Evolutionary conservation across 352 stramenopile genomes (phyloP).

Genomic region (Nothophytophthora sp.): DNA sequence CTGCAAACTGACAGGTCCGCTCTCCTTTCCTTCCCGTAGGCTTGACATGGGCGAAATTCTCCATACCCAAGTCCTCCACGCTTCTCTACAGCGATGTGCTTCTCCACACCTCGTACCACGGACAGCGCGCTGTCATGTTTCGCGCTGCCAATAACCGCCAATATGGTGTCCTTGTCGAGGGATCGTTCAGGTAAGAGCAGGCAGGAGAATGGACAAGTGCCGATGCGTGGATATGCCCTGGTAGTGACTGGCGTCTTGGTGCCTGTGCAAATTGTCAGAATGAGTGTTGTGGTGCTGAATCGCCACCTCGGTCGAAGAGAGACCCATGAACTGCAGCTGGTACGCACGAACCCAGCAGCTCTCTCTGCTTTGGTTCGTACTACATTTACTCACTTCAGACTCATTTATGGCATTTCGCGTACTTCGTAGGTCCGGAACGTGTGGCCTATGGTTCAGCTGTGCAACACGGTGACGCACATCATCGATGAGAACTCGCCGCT

Average conservation of each 20-base stretch:
- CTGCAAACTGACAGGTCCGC: too few species aligned
- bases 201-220: too few species aligned
- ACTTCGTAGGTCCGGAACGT: constrained; percentile 57
- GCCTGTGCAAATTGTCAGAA: constrained; percentile 11
- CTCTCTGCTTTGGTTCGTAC: neutral
- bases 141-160: constrained; percentile 57
- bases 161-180: constrained; percentile 53
- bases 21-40: constrained; percentile 20
- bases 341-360: neutral
- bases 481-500: constrained; percentile 58
- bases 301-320: constrained; percentile 39
- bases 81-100: constrained; percentile 55
- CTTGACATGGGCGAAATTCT: constrained; percentile 67
- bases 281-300: constrained; percentile 59
- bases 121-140: constrained; percentile 56
- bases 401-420: too few species aligned
- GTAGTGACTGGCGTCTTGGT: too few species aligned
- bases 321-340: constrained; percentile 54
- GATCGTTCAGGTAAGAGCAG: constrained; percentile 45
- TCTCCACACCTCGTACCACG: constrained; percentile 51
- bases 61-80: constrained; percentile 50
- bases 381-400: too few species aligned
- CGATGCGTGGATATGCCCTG: too few species aligned
- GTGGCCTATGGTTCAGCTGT: constrained; percentile 64
- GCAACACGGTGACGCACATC: constrained; percentile 54